These are phyloP conservation scores for Phytophthora sp. DNA, from an alignment of 352 stramenopile species.

Conservation along the genomic window DNA sequence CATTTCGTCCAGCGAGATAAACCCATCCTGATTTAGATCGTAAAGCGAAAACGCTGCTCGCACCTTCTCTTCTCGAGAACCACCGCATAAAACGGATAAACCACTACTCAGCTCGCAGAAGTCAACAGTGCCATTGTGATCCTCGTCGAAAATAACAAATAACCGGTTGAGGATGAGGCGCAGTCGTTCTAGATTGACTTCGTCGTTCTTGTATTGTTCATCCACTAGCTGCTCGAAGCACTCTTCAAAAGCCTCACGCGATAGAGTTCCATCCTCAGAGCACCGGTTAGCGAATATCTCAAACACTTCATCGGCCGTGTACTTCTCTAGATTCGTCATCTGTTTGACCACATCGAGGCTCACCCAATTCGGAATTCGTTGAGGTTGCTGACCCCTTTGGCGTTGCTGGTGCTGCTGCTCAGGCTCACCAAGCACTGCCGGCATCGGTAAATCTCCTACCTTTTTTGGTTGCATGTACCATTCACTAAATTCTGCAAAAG, in stretches of 20 bases:
- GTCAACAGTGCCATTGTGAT: constrained; percentile 81
- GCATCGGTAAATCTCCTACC: constrained; percentile 19
- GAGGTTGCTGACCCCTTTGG: constrained; percentile 28
- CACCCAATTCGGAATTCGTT: constrained; percentile 56
- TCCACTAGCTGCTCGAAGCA: constrained; percentile 88
- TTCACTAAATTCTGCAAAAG: constrained; percentile 82
- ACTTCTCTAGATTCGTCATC: constrained; percentile 87
- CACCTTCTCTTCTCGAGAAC: constrained; percentile 84
- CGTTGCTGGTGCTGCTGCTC: constrained; percentile 17
- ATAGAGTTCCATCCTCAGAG: constrained; percentile 78
- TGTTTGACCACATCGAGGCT: constrained; percentile 82
- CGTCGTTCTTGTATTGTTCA: constrained; percentile 77
- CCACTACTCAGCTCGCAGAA: constrained; percentile 87
- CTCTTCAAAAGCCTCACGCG: constrained; percentile 80
- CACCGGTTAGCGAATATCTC: constrained; percentile 88
- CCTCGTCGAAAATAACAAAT: constrained; percentile 84
- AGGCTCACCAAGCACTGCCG: constrained; percentile 24
- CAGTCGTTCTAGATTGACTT: constrained; percentile 65
- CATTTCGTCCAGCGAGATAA: constrained; percentile 91
- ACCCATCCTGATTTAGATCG: constrained; percentile 86
- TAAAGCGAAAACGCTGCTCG: constrained; percentile 88
- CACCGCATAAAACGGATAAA: constrained; percentile 83
- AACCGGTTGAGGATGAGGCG: constrained; percentile 76
- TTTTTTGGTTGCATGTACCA: constrained; percentile 76
- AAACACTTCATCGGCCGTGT: constrained; percentile 84